Evolutionary conservation across 352 stramenopile species (phyloP).

Genomic region (Pythium aphanidermatum): DNA sequence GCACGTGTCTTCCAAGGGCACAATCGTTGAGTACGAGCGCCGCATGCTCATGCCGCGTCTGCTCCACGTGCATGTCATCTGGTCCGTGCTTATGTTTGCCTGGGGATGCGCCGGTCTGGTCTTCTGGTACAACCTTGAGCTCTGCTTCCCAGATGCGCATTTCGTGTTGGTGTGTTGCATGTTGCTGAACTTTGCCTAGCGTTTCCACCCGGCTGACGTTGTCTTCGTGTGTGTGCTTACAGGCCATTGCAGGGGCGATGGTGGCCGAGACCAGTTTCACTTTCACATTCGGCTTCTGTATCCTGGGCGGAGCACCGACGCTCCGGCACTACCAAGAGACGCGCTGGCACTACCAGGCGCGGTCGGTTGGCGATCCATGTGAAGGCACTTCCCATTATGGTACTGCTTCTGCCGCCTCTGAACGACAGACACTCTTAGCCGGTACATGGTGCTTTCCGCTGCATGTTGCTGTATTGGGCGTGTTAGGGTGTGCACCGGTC

Average conservation of each 20-base stretch:
- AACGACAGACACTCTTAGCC: conserved; percentile 72
- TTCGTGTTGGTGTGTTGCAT: conserved; percentile 52
- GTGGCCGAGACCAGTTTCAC: conserved; percentile 71
- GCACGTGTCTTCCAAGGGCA: conserved; percentile 76
- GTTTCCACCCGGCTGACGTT: neutral
- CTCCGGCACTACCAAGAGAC: conserved; percentile 20
- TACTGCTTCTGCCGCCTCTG: conserved; percentile 32
- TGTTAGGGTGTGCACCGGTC: neutral
- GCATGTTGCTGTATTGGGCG: conserved; percentile 1
- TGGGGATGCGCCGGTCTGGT: conserved; percentile 53
- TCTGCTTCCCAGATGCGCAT: conserved; percentile 67
- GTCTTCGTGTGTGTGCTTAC: conserved; percentile 5
- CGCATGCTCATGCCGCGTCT: conserved; percentile 81
- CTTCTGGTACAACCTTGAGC: conserved; percentile 62
- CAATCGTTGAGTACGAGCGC: conserved; percentile 82
- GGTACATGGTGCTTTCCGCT: conserved; percentile 32
- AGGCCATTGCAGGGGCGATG: conserved; percentile 52
- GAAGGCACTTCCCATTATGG: conserved; percentile 39
- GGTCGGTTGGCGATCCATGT: conserved; percentile 5
- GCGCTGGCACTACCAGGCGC: conserved; percentile 14
- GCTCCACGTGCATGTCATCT: conserved; percentile 71
- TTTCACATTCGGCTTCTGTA: conserved; percentile 60
- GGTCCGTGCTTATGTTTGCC: conserved; percentile 56
- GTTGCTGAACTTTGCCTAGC: neutral
- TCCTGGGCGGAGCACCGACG: conserved; percentile 38